Conservation (phyloP, 257 asterid genomes). For the Solanum piurae region DNA sequence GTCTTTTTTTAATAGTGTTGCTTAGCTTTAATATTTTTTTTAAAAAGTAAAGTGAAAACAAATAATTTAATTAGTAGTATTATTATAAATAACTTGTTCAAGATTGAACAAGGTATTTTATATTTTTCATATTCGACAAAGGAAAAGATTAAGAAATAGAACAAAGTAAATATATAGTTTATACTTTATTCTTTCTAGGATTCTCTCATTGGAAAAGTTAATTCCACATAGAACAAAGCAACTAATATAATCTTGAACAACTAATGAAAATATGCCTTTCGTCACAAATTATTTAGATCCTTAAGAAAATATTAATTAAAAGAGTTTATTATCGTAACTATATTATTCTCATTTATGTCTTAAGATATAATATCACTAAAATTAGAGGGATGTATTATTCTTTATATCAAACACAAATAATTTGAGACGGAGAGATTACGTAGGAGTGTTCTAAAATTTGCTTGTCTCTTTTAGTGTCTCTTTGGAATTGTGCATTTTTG, state of each 20-base stretch:
- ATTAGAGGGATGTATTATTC: no score
- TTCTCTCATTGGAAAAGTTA: neutral
- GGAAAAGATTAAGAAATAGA: neutral
- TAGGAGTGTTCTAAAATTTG: neutral
- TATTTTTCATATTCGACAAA: neutral
- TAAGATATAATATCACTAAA: neutral
- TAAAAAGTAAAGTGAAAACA: neutral
- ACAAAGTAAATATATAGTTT: neutral
- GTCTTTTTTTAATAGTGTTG: neutral
- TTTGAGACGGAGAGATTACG: neutral
- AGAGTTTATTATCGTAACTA: neutral
- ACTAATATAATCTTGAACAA: neutral
- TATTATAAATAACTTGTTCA: neutral
- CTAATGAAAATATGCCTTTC: neutral
- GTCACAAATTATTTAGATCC: neutral
- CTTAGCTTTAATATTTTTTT: neutral
- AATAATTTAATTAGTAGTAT: neutral
- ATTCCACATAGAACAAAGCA: neutral
- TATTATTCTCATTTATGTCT: neutral
- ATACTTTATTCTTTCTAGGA: neutral
- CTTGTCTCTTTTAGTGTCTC: no score
- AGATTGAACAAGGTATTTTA: neutral
- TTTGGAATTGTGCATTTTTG: neutral
- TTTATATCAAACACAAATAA: neutral
- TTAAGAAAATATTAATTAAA: neutral